Evolutionary conservation across 1,284 basidiomycete genomes (phyloP).

Genomic region (Inonotus hispidus): DNA sequence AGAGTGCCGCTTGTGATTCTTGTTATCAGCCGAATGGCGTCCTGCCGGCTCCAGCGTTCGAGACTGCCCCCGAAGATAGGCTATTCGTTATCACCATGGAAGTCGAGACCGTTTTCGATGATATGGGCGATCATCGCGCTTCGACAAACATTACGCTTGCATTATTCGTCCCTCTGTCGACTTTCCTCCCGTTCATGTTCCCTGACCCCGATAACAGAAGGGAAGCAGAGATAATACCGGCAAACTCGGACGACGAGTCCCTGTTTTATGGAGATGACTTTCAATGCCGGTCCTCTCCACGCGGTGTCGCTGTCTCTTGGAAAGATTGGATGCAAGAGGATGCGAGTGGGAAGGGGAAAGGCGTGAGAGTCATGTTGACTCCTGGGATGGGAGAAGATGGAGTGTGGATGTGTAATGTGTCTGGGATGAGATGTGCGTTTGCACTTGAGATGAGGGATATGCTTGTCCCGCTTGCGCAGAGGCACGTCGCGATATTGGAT

Average conservation of each 20-base stretch:
- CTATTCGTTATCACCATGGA: constrained; percentile 44
- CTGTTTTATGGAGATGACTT: background rate
- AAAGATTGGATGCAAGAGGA: constrained; percentile 43
- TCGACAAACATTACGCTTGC: constrained; percentile 26
- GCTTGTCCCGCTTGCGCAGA: constrained; percentile 11
- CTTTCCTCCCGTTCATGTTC: constrained; percentile 33
- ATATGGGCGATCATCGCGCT: constrained; percentile 23
- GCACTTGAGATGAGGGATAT: constrained; percentile 21
- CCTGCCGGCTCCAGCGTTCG: constrained; percentile 41
- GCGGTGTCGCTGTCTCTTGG: constrained; percentile 32
- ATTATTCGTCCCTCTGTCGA: constrained; percentile 45
- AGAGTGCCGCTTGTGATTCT: background rate
- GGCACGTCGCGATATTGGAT: constrained; percentile 38
- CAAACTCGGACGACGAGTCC: background rate
- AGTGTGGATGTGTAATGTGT: constrained; percentile 56
- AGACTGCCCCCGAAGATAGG: constrained; percentile 37
- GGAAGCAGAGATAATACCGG: constrained; percentile 20
- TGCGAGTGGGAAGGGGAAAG: constrained; percentile 10
- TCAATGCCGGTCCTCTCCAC: background rate
- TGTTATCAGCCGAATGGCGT: background rate
- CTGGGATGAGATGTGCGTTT: constrained; percentile 43
- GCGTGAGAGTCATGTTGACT: constrained; percentile 37
- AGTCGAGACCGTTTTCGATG: constrained; percentile 25
- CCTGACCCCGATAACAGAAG: constrained; percentile 22
- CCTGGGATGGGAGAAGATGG: constrained; percentile 32